phyloP scores from a whole-genome alignment of 106 monocot species.

The Phalaenopsis equestris region DNA sequence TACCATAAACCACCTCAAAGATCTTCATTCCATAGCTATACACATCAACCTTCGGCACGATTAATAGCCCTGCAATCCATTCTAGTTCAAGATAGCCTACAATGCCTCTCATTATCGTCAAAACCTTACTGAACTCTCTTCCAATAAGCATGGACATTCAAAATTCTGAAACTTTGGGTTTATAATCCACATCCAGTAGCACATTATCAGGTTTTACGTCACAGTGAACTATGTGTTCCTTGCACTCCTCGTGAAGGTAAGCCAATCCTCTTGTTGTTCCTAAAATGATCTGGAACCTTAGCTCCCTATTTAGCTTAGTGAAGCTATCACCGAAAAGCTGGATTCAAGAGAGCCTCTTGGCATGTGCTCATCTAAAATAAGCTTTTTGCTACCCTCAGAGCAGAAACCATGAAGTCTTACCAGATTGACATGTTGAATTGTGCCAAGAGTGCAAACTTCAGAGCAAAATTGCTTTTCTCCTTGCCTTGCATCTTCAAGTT shows the following conservation, averaged over 20 bases:
- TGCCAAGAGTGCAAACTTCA: conserved; percentile 25
- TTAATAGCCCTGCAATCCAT: conserved; percentile 46
- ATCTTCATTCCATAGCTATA: conserved; percentile 66
- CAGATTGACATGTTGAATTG: conserved; percentile 34
- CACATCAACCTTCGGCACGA: conserved; percentile 44
- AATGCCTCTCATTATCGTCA: conserved; percentile 59
- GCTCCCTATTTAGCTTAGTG: conserved; percentile 13
- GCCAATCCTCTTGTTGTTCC: conserved; percentile 22
- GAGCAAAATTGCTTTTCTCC: conserved; percentile 39
- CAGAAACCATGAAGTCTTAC: conserved; percentile 23
- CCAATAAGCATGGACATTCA: conserved; percentile 58
- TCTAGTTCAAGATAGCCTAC: conserved; percentile 57
- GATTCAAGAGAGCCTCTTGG: conserved; percentile 13
- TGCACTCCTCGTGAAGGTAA: conserved; percentile 37
- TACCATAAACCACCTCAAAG: conserved; percentile 46
- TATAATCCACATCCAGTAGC: conserved; percentile 33
- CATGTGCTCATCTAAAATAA: conserved; percentile 32
- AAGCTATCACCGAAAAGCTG: conserved; percentile 16
- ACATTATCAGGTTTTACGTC: conserved; percentile 44
- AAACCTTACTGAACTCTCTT: conserved; percentile 39
- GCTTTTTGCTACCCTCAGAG: conserved; percentile 9
- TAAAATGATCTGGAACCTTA: conserved; percentile 21
- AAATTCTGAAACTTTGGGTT: conserved; percentile 49
- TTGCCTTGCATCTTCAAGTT: conserved; percentile 18
- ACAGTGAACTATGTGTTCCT: conserved; percentile 36